phyloP scores from a whole-genome alignment of 768 basidiomycete genomes.

The Pleurotus pulmonarius region DNA sequence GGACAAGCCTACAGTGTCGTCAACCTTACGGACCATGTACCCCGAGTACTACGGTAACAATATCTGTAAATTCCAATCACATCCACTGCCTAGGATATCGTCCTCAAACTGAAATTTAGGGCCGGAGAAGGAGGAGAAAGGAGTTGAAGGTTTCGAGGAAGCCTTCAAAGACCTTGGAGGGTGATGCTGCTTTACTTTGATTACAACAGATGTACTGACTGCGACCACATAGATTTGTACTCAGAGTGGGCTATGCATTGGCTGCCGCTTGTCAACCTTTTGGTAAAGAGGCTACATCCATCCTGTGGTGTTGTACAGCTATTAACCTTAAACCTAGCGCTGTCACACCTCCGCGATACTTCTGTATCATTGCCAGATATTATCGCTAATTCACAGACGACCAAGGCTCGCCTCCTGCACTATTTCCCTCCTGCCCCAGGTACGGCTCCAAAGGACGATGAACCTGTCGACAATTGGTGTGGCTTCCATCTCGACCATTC shows the following conservation, averaged over 20 bases:
- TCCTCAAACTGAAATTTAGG: conserved; percentile 33
- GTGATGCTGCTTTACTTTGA: conserved; percentile 28
- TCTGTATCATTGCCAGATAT: conserved; percentile 68
- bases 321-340: conserved; percentile 37
- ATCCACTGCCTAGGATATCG: conserved; percentile 7
- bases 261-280: conserved; percentile 91
- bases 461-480: conserved; percentile 85
- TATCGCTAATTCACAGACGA: conserved; percentile 74
- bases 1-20: conserved; percentile 60
- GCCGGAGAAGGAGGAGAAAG: conserved; percentile 55
- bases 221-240: conserved; percentile 56
- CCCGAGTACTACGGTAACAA: conserved; percentile 88
- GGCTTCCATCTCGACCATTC: conserved; percentile 95
- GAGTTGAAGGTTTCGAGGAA: conserved; percentile 73
- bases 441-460: conserved; percentile 42
- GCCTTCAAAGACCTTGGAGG: conserved; percentile 85
- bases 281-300: conserved; percentile 40
- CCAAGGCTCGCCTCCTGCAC: conserved; percentile 92
- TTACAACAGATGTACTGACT: not conserved
- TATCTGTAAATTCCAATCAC: conserved; percentile 55
- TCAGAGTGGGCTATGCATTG: conserved; percentile 75
- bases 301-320: not conserved
- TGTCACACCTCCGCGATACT: conserved; percentile 60
- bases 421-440: conserved; percentile 77
- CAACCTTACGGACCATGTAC: conserved; percentile 50